Evolutionary conservation across 2,329 filamentous ascomycete species (phyloP).

Genomic region (Parastagonospora nodorum): DNA sequence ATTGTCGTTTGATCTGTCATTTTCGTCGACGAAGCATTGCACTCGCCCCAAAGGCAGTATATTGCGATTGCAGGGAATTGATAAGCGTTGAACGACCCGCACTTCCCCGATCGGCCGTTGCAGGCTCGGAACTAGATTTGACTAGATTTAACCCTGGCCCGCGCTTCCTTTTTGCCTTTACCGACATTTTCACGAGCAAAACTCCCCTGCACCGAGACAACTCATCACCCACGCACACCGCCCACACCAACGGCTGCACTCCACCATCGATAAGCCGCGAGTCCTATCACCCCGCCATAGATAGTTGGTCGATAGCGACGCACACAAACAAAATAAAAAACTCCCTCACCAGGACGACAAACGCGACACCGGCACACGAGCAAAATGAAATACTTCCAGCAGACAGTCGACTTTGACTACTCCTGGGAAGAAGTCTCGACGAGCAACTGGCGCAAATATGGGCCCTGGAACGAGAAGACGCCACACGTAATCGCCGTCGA

Average conservation of each 20-base stretch:
- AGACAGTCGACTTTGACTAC: conserved; percentile 89
- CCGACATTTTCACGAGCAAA: conserved; percentile 19
- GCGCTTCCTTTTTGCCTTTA: conserved; percentile 21
- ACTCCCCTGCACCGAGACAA: conserved; percentile 16
- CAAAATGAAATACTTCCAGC: conserved; percentile 93
- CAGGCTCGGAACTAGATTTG: conserved; percentile 2
- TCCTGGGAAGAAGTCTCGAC: conserved; percentile 98
- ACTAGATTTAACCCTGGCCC: conserved; percentile 8
- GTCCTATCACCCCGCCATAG: not conserved
- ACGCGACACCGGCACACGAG: conserved; percentile 22
- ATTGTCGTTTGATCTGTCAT: not conserved
- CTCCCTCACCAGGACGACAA: not conserved
- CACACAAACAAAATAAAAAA: not conserved
- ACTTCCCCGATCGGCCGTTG: conserved; percentile 18
- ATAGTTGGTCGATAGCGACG: not conserved
- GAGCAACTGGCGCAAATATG: conserved; percentile 98
- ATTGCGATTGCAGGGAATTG: conserved; percentile 9
- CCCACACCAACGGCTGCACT: not conserved
- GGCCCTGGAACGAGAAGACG: conserved; percentile 98
- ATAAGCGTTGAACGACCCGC: conserved; percentile 18
- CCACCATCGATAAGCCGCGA: not conserved
- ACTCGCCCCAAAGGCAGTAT: too few relatives aligned
- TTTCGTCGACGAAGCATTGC: too few relatives aligned
- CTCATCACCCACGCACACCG: conserved; percentile 8
- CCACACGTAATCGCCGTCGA: conserved; percentile 96